phyloP scores from a whole-genome alignment of 768 basidiomycete species.

The Mycena metata region DNA sequence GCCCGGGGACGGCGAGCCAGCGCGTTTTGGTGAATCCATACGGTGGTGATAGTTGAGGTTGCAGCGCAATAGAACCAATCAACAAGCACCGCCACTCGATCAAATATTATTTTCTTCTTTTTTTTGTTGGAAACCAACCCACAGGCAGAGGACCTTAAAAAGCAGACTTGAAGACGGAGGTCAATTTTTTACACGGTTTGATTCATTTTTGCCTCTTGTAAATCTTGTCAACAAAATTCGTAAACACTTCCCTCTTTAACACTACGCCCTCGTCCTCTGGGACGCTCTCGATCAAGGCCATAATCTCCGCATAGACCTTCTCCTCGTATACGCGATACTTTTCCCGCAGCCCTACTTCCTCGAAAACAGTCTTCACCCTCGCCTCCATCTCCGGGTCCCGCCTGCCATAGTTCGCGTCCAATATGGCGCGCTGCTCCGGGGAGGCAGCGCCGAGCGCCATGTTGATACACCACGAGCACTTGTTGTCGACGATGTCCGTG shows the following conservation, averaged over 20 bases:
- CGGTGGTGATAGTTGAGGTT: not conserved
- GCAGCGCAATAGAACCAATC: not conserved
- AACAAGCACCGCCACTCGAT: too few species aligned
- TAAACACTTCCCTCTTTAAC: slow-evolving; percentile 79
- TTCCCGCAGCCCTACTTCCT: slow-evolving; percentile 74
- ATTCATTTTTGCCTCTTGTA: slow-evolving; percentile 70
- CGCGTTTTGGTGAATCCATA: slow-evolving; percentile 79
- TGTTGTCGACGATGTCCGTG: slow-evolving; percentile 98
- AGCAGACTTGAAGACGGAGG: too few species aligned
- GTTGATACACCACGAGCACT: slow-evolving; percentile 98
- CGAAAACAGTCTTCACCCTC: slow-evolving; percentile 70
- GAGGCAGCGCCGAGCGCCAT: slow-evolving; percentile 75
- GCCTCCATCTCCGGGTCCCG: slow-evolving; percentile 64
- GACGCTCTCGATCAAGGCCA: slow-evolving; percentile 76
- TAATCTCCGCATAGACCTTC: slow-evolving; percentile 73
- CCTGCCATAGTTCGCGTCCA: slow-evolving; percentile 66
- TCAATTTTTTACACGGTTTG: too few species aligned
- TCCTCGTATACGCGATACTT: slow-evolving; percentile 87
- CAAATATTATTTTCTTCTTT: too few species aligned
- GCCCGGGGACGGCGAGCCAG: slow-evolving; percentile 67
- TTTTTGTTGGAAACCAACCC: too few species aligned
- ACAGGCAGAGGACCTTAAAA: too few species aligned
- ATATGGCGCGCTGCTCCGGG: slow-evolving; percentile 65
- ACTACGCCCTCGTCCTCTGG: slow-evolving; percentile 67
- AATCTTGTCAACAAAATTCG: slow-evolving; percentile 90